Conservation (phyloP, 768 basidiomycete genomes). For the Trametes coccinea region DNA sequence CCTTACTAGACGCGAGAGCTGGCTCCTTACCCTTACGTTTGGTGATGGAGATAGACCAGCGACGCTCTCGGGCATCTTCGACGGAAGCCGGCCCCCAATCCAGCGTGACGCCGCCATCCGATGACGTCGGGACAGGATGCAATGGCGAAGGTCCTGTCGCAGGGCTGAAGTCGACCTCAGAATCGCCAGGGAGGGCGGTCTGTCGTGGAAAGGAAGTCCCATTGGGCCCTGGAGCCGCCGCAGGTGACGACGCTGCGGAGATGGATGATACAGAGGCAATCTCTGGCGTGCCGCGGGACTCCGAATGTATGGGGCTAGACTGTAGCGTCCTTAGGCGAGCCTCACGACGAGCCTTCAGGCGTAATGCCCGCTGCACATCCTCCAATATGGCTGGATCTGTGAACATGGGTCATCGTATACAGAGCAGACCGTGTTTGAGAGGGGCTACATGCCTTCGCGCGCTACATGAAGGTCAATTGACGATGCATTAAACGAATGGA, state of each 20-base stretch:
- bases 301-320: slow-evolving; percentile 23
- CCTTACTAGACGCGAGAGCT: slow-evolving; percentile 41
- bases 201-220: slow-evolving; percentile 5
- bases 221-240: slow-evolving; percentile 1
- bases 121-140: slow-evolving; percentile 71
- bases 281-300: slow-evolving; percentile 29
- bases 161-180: slow-evolving; percentile 72
- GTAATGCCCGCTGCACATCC: slow-evolving; percentile 76
- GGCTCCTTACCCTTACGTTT: slow-evolving; percentile 63
- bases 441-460: slow-evolving; percentile 63
- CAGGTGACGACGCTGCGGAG: slow-evolving; percentile 36
- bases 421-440: too few relatives aligned
- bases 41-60: slow-evolving; percentile 59
- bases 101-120: slow-evolving; percentile 66
- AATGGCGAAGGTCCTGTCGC: slow-evolving; percentile 47
- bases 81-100: slow-evolving; percentile 67
- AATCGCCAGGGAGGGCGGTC: slow-evolving; percentile 25
- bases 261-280: slow-evolving; percentile 31
- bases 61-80: slow-evolving; percentile 63
- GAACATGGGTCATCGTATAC: background rate
- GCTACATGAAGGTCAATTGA: slow-evolving; percentile 42
- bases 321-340: slow-evolving; percentile 49
- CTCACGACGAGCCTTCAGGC: slow-evolving; percentile 72
- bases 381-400: slow-evolving; percentile 79
- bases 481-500: background rate